Base-by-base conservation (phyloP, 1,284 basidiomycete genomes). In the Tilletia indica region DNA sequence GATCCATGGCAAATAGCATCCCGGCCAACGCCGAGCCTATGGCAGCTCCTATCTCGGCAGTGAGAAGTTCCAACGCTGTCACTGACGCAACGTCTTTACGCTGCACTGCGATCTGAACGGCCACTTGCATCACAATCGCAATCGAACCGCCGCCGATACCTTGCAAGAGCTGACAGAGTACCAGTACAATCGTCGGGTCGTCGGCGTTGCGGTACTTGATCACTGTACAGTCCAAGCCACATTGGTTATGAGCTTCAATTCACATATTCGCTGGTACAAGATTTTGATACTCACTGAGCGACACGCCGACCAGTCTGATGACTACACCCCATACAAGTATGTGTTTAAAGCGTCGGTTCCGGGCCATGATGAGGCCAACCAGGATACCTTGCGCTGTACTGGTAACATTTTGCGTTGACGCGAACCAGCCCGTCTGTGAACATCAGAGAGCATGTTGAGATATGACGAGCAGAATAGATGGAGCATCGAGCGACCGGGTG, bases 101-200 rank as follows among this genome's bases (percentile, higher is more conserved):
- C 0, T 89, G 86, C 1, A 93, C 92, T 11, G 89, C 87, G 2
- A 91, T 92, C 83, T 94, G 93, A 0, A 92, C 90, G 49, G 89
- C 90, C 71, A 93, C 90, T 83, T 91, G 91, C 4, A 88, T 86
- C 8, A 90, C 86, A 66, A 90, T 87, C 0, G 90, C 88, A 0
- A 92, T 90, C 75, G 93, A 88, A 31, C 92, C 93, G 36, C 92
- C 92, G 14, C 92, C 92, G 16, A 91, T 85, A 69, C 91, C 91
- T 85, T 92, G 91, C 48, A 93, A 86, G 68, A 93, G 85, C 82
- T 93, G 86, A 66, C 83, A 84, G 45, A 84, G 74, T 49, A 87
- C 84, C 68, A 86, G 78, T 71, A 84, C 82, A 21, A 82, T 84
- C 8, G 87, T 84, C 31, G 79, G 70, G 87, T 89, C 67, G 89